phyloP scores from a whole-genome alignment of 2,329 filamentous ascomycete genomes.

The Aureobasidium sp. region DNA sequence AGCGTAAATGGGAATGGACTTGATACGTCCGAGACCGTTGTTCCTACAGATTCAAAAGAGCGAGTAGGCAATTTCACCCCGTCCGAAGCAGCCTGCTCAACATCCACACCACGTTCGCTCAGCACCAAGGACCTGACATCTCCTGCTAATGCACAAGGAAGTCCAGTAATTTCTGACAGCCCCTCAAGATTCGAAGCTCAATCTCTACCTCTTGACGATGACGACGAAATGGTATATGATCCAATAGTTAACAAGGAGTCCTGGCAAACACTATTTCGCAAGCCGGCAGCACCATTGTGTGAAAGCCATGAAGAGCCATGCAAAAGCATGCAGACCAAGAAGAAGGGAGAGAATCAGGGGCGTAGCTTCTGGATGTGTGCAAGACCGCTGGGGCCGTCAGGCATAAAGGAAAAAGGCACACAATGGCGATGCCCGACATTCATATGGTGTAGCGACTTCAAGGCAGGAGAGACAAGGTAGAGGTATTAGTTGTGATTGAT shows the following conservation, averaged over 20 bases:
- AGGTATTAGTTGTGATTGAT: neutral
- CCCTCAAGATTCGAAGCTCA: slow-evolving; percentile 9
- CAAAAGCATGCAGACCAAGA: slow-evolving; percentile 76
- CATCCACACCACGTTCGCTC: neutral
- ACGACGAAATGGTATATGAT: slow-evolving; percentile 50
- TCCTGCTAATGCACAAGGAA: neutral
- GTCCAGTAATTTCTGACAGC: neutral
- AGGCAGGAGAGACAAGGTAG: slow-evolving; percentile 25
- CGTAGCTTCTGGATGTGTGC: slow-evolving; percentile 61
- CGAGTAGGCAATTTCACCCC: neutral
- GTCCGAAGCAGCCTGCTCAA: neutral
- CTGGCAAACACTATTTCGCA: slow-evolving; percentile 79
- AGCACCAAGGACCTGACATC: neutral
- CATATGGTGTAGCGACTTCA: slow-evolving; percentile 62
- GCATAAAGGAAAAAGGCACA: slow-evolving; percentile 74
- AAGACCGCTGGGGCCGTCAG: slow-evolving; percentile 76
- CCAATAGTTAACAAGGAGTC: slow-evolving; percentile 68
- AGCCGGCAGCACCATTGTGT: slow-evolving; percentile 67
- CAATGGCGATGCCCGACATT: slow-evolving; percentile 87
- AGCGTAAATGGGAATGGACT: neutral
- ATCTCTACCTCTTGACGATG: slow-evolving; percentile 18
- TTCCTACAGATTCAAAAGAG: neutral
- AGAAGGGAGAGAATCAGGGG: slow-evolving; percentile 73
- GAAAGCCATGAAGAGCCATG: slow-evolving; percentile 81
- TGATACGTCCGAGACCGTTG: neutral